These are phyloP conservation scores for Boletus reticuloceps DNA, from an alignment of 768 basidiomycete species.

Conservation along the genomic window DNA sequence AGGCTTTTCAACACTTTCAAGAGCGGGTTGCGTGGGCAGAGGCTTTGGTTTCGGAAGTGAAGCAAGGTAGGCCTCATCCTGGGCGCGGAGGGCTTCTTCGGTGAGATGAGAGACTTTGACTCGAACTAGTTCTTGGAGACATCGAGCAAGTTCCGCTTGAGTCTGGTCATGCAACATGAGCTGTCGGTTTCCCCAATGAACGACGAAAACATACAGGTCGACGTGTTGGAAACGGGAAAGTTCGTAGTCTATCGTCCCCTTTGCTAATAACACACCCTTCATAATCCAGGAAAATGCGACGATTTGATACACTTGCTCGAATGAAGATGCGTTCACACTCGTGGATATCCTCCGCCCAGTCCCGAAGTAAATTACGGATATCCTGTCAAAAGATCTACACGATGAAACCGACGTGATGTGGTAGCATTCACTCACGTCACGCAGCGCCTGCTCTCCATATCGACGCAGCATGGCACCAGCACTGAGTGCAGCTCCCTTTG, in stretches of 20 bases:
- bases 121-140: constrained; percentile 80
- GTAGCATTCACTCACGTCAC: constrained; percentile 60
- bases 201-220: constrained; percentile 63
- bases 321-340: constrained; percentile 92
- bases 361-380: constrained; percentile 75
- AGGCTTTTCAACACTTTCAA: constrained; percentile 41
- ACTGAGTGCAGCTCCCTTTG: constrained; percentile 90
- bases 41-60: constrained; percentile 82
- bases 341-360: constrained; percentile 86
- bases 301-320: constrained; percentile 83
- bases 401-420: background rate
- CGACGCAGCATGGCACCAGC: constrained; percentile 92
- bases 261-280: constrained; percentile 75
- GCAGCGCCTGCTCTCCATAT: constrained; percentile 91
- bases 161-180: constrained; percentile 50
- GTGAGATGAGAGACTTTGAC: constrained; percentile 86
- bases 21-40: constrained; percentile 37
- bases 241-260: constrained; percentile 79
- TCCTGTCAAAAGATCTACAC: constrained; percentile 49
- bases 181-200: background rate
- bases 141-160: constrained; percentile 83
- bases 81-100: constrained; percentile 75
- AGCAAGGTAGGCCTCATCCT: constrained; percentile 88
- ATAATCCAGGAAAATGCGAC: constrained; percentile 87
- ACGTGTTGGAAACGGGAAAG: constrained; percentile 95